These are phyloP conservation scores for Leccinum disarticulatum DNA, from an alignment of 768 basidiomycete species.

Conservation along the genomic window DNA sequence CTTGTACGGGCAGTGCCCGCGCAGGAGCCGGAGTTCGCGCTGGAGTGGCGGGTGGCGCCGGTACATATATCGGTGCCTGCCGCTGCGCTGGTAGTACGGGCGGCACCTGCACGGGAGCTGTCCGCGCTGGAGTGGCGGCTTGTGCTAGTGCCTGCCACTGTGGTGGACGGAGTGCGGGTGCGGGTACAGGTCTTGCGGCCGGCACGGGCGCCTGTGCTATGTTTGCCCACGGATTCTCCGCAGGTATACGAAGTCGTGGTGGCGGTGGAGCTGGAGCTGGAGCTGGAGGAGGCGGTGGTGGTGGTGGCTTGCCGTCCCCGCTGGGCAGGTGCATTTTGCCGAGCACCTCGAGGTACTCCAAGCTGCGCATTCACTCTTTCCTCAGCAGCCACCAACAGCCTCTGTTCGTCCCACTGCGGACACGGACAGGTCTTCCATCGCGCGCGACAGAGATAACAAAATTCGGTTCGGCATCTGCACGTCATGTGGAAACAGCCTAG, in stretches of 20 bases:
- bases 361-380: constrained; percentile 42
- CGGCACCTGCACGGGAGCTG: neutral
- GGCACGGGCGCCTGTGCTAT: neutral
- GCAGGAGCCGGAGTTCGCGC: neutral
- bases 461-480: constrained; percentile 39
- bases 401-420: constrained; percentile 62
- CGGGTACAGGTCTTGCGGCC: neutral
- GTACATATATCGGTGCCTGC: neutral
- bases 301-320: neutral
- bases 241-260: neutral
- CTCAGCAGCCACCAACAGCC: constrained; percentile 40
- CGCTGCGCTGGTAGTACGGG: neutral
- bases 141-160: neutral
- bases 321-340: constrained; percentile 30
- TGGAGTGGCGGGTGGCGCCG: neutral
- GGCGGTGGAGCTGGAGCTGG: neutral
- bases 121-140: neutral
- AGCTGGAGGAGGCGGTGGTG: neutral
- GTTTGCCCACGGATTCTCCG: neutral
- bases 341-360: constrained; percentile 28
- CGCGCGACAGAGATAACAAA: constrained; percentile 49
- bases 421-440: constrained; percentile 67
- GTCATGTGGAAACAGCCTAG: constrained; percentile 43
- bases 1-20: neutral
- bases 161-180: neutral